Conservation (phyloP, 2,329 filamentous ascomycete genomes). For the Delphinella strobiligena region DNA sequence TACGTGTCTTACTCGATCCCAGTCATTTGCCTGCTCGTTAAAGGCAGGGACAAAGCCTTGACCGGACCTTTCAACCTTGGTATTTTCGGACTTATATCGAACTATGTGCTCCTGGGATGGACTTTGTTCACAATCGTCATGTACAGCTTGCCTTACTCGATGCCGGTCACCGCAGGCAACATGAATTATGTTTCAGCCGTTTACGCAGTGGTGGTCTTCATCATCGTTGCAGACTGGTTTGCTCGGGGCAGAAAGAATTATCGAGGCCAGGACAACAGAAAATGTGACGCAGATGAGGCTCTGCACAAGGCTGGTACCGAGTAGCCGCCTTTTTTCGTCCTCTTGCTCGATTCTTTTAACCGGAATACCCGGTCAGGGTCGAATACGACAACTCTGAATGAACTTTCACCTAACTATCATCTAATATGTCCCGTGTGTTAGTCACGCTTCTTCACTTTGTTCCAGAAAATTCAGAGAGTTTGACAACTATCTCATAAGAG, state of each 20-base stretch:
- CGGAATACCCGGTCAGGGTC: too few species aligned
- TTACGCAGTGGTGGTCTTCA: slow-evolving; percentile 26
- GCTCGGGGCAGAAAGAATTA: slow-evolving; percentile 24
- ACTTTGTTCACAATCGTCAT: slow-evolving; percentile 39
- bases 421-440: too few species aligned
- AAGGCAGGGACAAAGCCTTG: slow-evolving; percentile 31
- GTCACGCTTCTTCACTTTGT: too few species aligned
- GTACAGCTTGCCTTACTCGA: slow-evolving; percentile 7
- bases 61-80: slow-evolving; percentile 39
- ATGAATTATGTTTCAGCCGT: slow-evolving; percentile 26
- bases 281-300: neutral
- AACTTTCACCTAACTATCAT: too few species aligned
- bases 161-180: slow-evolving; percentile 7
- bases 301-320: too few species aligned
- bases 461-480: too few species aligned
- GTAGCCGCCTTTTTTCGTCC: too few species aligned
- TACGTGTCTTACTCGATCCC: slow-evolving; percentile 30
- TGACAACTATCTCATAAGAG: too few species aligned
- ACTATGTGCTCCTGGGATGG: slow-evolving; percentile 34
- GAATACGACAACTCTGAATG: too few species aligned
- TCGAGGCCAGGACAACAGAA: slow-evolving; percentile 4
- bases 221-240: slow-evolving; percentile 26
- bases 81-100: slow-evolving; percentile 28
- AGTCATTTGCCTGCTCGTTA: slow-evolving; percentile 32
- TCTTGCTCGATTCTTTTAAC: too few species aligned